phyloP scores from a whole-genome alignment of 2,329 filamentous ascomycete species.

The Cercospora citrullina region DNA sequence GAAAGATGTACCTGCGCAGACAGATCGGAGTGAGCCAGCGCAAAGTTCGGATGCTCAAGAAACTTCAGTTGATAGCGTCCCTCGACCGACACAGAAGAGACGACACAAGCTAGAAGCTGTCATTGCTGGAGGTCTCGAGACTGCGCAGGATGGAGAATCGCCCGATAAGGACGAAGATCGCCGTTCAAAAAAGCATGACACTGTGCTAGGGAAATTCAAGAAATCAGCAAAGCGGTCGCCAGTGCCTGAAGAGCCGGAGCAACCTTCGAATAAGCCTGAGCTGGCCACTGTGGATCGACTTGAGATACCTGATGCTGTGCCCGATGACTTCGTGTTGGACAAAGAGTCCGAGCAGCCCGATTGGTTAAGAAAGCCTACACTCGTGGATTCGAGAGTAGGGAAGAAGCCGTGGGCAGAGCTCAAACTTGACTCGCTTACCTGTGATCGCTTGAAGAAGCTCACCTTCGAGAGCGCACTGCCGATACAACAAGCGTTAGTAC shows the following conservation, averaged over 20 bases:
- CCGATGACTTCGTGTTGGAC: conserved; percentile 57
- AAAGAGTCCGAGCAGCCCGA: conserved; percentile 71
- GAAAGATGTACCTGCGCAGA: neutral
- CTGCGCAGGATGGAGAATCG: conserved; percentile 38
- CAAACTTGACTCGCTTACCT: conserved; percentile 1
- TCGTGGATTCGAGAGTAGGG: neutral
- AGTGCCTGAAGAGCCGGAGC: conserved; percentile 24
- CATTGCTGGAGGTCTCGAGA: conserved; percentile 31
- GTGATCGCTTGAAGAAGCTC: conserved; percentile 63
- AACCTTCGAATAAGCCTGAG: conserved; percentile 23
- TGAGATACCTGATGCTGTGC: conserved; percentile 48
- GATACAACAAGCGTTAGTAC: conserved; percentile 77
- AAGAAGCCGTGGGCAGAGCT: conserved; percentile 11
- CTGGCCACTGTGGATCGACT: conserved; percentile 55
- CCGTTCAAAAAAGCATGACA: conserved; percentile 35
- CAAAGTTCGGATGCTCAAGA: neutral
- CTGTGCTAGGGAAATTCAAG: conserved; percentile 49
- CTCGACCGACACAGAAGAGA: conserved; percentile 46
- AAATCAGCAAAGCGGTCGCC: conserved; percentile 34
- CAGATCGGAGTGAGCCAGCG: neutral
- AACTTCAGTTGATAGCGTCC: neutral
- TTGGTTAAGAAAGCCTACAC: conserved; percentile 73
- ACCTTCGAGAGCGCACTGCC: conserved; percentile 73
- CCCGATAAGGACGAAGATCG: conserved; percentile 32
- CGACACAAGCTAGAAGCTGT: conserved; percentile 45